phyloP scores from a whole-genome alignment of 805 yeast species.

The Spathaspora hagerdaliae region DNA sequence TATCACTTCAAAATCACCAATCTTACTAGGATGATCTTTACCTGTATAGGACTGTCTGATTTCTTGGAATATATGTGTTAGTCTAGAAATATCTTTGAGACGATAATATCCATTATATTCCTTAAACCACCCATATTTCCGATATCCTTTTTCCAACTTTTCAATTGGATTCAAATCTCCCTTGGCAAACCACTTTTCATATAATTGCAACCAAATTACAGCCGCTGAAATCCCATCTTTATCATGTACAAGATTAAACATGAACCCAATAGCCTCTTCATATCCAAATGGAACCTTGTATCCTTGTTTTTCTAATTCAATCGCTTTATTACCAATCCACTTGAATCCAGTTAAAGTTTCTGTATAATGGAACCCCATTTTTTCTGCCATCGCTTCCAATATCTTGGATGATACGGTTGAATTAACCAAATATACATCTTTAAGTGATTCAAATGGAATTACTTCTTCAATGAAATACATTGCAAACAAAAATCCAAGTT shows the following conservation, averaged over 20 bases:
- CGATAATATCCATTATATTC: slow-evolving; percentile 85
- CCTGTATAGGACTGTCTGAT: slow-evolving; percentile 38
- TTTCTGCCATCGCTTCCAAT: slow-evolving; percentile 62
- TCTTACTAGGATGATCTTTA: slow-evolving; percentile 35
- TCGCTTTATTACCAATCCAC: slow-evolving; percentile 93
- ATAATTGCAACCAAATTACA: slow-evolving; percentile 68
- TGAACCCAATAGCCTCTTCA: slow-evolving; percentile 95
- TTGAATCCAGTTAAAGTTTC: slow-evolving; percentile 96
- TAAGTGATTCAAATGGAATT: slow-evolving; percentile 17
- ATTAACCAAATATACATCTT: slow-evolving; percentile 57
- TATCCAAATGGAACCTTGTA: slow-evolving; percentile 78
- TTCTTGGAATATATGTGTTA: slow-evolving; percentile 49
- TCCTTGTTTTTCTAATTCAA: slow-evolving; percentile 63
- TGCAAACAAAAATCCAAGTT: slow-evolving; percentile 83
- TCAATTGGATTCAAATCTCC: slow-evolving; percentile 36
- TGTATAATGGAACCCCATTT: slow-evolving; percentile 54
- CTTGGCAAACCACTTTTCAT: slow-evolving; percentile 44
- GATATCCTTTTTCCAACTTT: slow-evolving; percentile 55
- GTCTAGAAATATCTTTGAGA: slow-evolving; percentile 50
- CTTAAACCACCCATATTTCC: slow-evolving; percentile 73
- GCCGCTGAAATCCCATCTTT: slow-evolving; percentile 91
- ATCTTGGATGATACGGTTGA: slow-evolving; percentile 93
- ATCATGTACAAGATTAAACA: slow-evolving; percentile 82
- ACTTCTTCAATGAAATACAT: slow-evolving; percentile 46
- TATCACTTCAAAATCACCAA: slow-evolving; percentile 57